Evolutionary conservation across 148 eudicot species (phyloP), one percentile per base, ranked within the genome.

Genomic region (Salicornia ramosissima): DNA sequence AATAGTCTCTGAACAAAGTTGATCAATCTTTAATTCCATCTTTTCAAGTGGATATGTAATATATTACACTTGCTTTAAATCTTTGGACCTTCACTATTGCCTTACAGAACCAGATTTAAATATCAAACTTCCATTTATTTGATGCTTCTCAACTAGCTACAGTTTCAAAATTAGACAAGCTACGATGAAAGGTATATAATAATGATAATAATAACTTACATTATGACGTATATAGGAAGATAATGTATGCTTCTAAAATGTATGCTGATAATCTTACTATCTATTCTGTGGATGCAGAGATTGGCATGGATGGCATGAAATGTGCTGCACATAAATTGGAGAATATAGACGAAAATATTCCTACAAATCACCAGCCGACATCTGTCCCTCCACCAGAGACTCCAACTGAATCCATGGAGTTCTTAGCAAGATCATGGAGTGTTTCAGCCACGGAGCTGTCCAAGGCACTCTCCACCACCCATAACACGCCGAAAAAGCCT

Each of bases 381-480:
- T 63, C 83, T 45, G 88, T 91, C 18, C 88, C 81, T 30, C 88
- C 84, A 10, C 97, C 96, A 0, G 93, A 89, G 68, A 86, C 96
- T 8, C 96, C 91, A 0, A 86, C 86, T 0, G 89, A 92, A 74
- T 79, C 94, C 31, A 90, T 90, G 98, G 98, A 90, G 82, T 92
- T 85, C 70, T 78, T 92, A 76, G n/a, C n/a, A n/a, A n/a, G n/a
- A n/a, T n/a, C n/a, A n/a, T n/a, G n/a, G n/a, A n/a, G n/a, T n/a
- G n/a, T 92, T 36, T 92, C 96, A 1, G 96, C 97, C 10, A 75
- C 74, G 24, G 90, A 92, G 75, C 82, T 93, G 21, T 83, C 96
- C 6, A 84, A 90, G 68, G 90, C 92, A 53, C 89, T 88, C 13
- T 70, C 82, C 30, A 75, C 80, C 74, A 77, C 82, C 30, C 73